Conservation (phyloP, 768 basidiomycete species). For the Flagelloscypha sp. region DNA sequence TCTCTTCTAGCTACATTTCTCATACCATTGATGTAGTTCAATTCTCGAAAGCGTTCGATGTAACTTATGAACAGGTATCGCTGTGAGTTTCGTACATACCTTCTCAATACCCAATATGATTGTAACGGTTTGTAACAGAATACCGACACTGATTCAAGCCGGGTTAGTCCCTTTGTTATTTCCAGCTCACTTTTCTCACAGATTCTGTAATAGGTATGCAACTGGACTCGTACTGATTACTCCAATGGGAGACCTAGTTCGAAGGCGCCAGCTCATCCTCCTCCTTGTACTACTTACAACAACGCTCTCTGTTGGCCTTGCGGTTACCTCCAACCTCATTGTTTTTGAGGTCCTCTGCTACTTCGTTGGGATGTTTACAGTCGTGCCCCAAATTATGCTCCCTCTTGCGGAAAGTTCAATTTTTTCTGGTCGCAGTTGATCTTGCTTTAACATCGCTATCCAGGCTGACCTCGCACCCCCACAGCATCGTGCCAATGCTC, state of each 20-base stretch:
- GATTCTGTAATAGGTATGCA: constrained; percentile 44
- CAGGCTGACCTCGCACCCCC: constrained; percentile 80
- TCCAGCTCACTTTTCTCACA: constrained; percentile 2
- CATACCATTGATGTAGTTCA: constrained; percentile 25
- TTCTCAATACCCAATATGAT: constrained; percentile 12
- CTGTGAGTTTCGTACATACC: constrained; percentile 15
- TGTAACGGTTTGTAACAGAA: constrained; percentile 28
- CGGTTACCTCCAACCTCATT: constrained; percentile 47
- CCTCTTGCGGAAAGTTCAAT: constrained; percentile 34
- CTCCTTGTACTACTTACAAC: constrained; percentile 44
- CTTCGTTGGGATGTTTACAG: constrained; percentile 62
- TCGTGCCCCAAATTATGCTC: constrained; percentile 69
- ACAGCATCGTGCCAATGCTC: constrained; percentile 60
- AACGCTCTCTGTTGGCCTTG: constrained; percentile 61
- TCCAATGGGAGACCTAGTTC: constrained; percentile 78
- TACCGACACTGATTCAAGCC: constrained; percentile 60
- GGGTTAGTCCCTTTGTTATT: constrained; percentile 34
- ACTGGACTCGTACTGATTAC: constrained; percentile 66
- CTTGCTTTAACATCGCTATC: too few relatives aligned
- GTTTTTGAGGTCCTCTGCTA: constrained; percentile 64
- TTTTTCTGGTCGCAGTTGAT: too few relatives aligned
- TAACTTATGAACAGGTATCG: constrained; percentile 31
- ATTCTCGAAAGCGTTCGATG: constrained; percentile 32
- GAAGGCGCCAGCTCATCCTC: constrained; percentile 64
- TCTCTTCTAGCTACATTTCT: neutral